Evolutionary conservation across 1,139 yeast species (phyloP).

Genomic region (Trichomonascaceae sp.): DNA sequence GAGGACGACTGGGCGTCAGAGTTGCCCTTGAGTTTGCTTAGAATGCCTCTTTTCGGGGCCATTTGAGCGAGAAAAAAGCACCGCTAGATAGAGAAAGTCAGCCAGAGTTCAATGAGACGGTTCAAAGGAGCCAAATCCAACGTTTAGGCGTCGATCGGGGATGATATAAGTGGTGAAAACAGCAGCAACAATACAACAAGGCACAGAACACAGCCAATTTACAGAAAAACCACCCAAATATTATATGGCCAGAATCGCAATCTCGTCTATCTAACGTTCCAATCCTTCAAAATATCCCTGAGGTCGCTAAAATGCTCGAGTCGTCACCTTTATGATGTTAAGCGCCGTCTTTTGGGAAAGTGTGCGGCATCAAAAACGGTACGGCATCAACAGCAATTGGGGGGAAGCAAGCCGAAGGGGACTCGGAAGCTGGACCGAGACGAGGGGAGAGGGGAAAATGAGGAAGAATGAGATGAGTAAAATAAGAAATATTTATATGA

Average conservation of each 20-base stretch:
- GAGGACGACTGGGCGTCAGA: background rate
- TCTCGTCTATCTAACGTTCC: background rate
- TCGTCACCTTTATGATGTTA: background rate
- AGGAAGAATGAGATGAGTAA: background rate
- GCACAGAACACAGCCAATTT: background rate
- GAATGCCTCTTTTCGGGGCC: background rate
- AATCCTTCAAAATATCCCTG: background rate
- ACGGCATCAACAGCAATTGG: background rate
- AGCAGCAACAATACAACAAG: too few species aligned
- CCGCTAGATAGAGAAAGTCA: background rate
- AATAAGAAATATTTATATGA: background rate
- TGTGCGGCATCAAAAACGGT: background rate
- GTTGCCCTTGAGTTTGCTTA: background rate
- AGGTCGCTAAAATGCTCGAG: background rate
- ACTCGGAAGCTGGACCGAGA: background rate
- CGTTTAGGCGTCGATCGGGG: background rate
- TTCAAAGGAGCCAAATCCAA: background rate
- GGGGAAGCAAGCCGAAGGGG: background rate
- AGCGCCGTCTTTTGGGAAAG: background rate
- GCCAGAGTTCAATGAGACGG: background rate
- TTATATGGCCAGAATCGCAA: background rate
- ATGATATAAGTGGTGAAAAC: background rate
- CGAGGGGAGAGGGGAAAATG: background rate
- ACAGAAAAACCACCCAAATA: background rate
- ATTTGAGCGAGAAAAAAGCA: background rate